Conservation (phyloP, 441 rosid genomes). For the Populus hybrid region DNA sequence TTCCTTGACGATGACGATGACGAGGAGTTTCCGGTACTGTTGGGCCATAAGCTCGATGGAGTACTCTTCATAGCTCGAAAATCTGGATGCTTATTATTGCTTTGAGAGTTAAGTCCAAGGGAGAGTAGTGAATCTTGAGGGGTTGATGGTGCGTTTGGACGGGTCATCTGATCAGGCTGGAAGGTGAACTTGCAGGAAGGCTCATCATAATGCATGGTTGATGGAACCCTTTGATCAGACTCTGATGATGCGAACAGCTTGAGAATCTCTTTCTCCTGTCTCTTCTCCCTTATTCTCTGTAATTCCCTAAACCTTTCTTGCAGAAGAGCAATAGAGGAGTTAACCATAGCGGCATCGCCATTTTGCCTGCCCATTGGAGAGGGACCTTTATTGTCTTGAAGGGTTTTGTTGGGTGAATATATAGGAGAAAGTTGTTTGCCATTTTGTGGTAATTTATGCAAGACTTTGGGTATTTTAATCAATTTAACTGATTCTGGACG, state of each 20-base stretch:
- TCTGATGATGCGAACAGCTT: conserved; percentile 32
- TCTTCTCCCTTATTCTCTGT: conserved; percentile 54
- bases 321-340: conserved; percentile 64
- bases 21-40: conserved; percentile 14
- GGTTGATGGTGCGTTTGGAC: conserved; percentile 18
- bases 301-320: conserved; percentile 64
- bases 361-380: conserved; percentile 45
- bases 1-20: conserved; percentile 1
- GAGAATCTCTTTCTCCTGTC: conserved; percentile 51
- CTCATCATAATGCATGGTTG: conserved; percentile 13
- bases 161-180: conserved; percentile 24
- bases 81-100: conserved; percentile 18
- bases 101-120: conserved; percentile 36
- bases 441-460: background rate
- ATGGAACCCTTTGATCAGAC: conserved; percentile 12
- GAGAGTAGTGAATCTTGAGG: conserved; percentile 39
- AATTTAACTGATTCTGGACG: conserved; percentile 13
- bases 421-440: conserved; percentile 16
- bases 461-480: background rate
- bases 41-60: conserved; percentile 32
- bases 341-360: conserved; percentile 36
- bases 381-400: background rate
- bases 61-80: conserved; percentile 16
- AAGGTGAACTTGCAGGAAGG: conserved; percentile 4
- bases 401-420: conserved; percentile 14